These are phyloP conservation scores for Crithidia acanthocephali DNA, from an alignment of 208 protist genomes.

Conservation along the genomic window DNA sequence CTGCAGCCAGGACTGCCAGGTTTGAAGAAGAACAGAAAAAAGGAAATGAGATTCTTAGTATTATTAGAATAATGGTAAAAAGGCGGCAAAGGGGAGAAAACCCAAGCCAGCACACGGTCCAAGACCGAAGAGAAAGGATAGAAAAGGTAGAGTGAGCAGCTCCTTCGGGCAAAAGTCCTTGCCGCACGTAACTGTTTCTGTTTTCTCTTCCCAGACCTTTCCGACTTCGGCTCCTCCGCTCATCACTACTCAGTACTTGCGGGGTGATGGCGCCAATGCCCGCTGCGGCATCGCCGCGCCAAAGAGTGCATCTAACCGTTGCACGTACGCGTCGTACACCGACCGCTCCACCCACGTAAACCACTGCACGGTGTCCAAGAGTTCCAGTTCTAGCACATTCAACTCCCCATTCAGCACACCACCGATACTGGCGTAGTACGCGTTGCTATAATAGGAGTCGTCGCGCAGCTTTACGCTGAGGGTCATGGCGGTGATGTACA, in stretches of 20 bases:
- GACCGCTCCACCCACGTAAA: constrained; percentile 74
- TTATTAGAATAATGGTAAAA: background rate
- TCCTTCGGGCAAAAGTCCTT: too few species aligned
- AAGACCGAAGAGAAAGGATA: too few species aligned
- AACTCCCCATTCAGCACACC: constrained; percentile 83
- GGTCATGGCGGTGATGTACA: constrained; percentile 87
- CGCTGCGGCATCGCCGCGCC: constrained; percentile 19
- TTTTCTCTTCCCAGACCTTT: too few species aligned
- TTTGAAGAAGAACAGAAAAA: constrained; percentile 2
- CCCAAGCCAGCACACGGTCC: too few species aligned
- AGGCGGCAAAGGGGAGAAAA: too few species aligned
- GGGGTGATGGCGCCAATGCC: background rate
- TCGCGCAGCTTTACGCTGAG: constrained; percentile 91
- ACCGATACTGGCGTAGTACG: constrained; percentile 92
- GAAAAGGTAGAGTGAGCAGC: too few species aligned
- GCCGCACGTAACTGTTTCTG: too few species aligned
- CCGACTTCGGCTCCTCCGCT: too few species aligned
- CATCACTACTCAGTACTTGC: background rate
- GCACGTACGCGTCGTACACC: constrained; percentile 58
- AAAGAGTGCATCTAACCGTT: constrained; percentile 46
- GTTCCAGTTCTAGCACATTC: constrained; percentile 86
- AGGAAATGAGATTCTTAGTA: background rate
- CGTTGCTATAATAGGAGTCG: constrained; percentile 92
- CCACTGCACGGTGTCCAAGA: constrained; percentile 88
- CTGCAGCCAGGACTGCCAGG: background rate